Conservation (phyloP, 345 rosid genomes). For the Pseudoturritis turrita region DNA sequence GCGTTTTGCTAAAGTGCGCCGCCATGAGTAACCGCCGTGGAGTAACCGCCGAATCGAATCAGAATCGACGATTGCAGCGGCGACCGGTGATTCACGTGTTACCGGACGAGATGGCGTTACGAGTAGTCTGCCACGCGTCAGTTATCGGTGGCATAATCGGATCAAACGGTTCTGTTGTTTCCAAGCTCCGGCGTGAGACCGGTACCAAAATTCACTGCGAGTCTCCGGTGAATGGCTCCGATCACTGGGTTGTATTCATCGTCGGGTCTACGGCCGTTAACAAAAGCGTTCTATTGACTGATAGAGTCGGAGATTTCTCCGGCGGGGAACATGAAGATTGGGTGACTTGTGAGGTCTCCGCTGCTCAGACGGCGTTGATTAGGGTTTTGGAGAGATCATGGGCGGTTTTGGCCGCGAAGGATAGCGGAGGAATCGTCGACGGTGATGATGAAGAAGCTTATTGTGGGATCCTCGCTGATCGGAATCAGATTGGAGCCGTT, state of each 20-base stretch:
- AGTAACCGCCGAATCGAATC: neutral
- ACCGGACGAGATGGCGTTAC: slow-evolving; percentile 31
- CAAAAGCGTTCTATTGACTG: slow-evolving; percentile 27
- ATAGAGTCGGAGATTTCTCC: slow-evolving; percentile 21
- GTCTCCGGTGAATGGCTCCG: slow-evolving; percentile 32
- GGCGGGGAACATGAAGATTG: slow-evolving; percentile 13
- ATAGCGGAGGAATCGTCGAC: slow-evolving; percentile 16
- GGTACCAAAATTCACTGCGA: slow-evolving; percentile 37
- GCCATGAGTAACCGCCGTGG: slow-evolving; percentile 23
- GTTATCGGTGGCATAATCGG: slow-evolving; percentile 43
- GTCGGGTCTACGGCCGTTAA: slow-evolving; percentile 37
- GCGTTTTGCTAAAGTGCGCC: neutral
- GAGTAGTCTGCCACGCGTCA: slow-evolving; percentile 42
- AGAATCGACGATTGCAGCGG: slow-evolving; percentile 3
- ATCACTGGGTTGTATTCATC: slow-evolving; percentile 39
- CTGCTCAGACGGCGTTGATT: slow-evolving; percentile 54
- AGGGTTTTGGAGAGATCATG: slow-evolving; percentile 62
- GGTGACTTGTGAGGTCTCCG: slow-evolving; percentile 39
- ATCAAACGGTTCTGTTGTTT: slow-evolving; percentile 29
- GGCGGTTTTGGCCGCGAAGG: slow-evolving; percentile 37
- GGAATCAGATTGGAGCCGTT: slow-evolving; percentile 47
- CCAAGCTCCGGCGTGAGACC: slow-evolving; percentile 37
- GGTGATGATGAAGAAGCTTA: slow-evolving; percentile 35
- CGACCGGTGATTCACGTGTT: slow-evolving; percentile 14
- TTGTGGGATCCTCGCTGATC: slow-evolving; percentile 55